Conservation (phyloP, 2,329 filamentous ascomycete species). For the Cordyceps cicadae region DNA sequence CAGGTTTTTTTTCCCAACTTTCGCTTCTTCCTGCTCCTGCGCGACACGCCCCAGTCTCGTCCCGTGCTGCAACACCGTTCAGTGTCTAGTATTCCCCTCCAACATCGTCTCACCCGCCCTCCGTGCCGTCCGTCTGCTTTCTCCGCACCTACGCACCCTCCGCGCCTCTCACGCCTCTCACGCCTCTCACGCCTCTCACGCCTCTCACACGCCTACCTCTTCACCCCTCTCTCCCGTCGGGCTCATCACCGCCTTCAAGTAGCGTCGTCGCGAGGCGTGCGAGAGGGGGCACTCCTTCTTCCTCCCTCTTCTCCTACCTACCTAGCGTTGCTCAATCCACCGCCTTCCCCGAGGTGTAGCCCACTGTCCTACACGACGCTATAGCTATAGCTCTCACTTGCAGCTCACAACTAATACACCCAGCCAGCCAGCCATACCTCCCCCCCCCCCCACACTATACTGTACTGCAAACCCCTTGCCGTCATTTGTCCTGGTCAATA, state of each 20-base stretch:
- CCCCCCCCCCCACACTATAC: conserved; percentile 3
- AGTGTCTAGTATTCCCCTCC: neutral
- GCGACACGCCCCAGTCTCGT: conserved; percentile 5
- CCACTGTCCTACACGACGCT: neutral
- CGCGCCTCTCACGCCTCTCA: neutral
- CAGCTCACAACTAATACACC: conserved; percentile 7
- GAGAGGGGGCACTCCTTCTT: conserved; percentile 2
- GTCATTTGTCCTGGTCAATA: neutral
- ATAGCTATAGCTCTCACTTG: conserved; percentile 7
- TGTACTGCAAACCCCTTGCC: neutral
- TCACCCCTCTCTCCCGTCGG: conserved; percentile 1
- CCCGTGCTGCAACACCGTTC: neutral
- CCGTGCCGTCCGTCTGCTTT: neutral
- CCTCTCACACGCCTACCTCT: neutral
- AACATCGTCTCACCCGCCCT: neutral
- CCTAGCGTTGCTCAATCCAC: conserved; percentile 1
- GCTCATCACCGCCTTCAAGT: conserved; percentile 8
- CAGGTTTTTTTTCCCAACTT: neutral
- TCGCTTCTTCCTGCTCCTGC: neutral
- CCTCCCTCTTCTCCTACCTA: conserved; percentile 4
- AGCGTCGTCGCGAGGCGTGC: conserved; percentile 1
- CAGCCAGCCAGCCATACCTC: neutral
- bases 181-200: conserved; percentile 5
- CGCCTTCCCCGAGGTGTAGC: neutral
- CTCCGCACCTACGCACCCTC: conserved; percentile 7